phyloP scores from a whole-genome alignment of 2,329 filamentous ascomycete genomes.

The Nothomitra cinnamomea region DNA sequence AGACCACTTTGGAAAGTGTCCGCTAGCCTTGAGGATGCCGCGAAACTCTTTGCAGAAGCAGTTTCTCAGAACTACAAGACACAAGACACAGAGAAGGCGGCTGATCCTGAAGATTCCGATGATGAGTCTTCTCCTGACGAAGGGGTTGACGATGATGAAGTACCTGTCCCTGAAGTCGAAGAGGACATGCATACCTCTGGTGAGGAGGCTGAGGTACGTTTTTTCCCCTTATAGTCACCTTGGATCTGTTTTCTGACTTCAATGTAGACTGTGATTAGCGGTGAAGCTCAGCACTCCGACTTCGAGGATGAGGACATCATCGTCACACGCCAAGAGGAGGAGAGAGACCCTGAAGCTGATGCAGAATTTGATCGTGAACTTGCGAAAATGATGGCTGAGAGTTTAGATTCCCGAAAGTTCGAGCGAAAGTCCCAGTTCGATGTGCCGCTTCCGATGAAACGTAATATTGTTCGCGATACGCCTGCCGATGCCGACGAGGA shows the following conservation, averaged over 20 bases:
- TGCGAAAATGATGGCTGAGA: constrained; percentile 96
- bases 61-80: constrained; percentile 78
- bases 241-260: constrained; percentile 27
- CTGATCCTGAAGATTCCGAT: constrained; percentile 55
- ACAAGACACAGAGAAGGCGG: constrained; percentile 49
- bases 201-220: constrained; percentile 24
- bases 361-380: constrained; percentile 97
- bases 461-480: constrained; percentile 39
- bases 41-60: constrained; percentile 69
- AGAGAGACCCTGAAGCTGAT: constrained; percentile 82
- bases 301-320: constrained; percentile 80
- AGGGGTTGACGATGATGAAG: constrained; percentile 44
- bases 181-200: constrained; percentile 39
- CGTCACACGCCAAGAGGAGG: constrained; percentile 78
- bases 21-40: constrained; percentile 64
- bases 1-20: constrained; percentile 88
- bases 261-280: constrained; percentile 23
- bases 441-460: constrained; percentile 85
- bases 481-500: constrained; percentile 23
- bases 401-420: constrained; percentile 85
- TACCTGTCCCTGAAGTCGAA: constrained; percentile 30
- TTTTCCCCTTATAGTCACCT: constrained; percentile 8
- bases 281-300: constrained; percentile 34
- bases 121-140: constrained; percentile 62
- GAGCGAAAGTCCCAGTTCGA: constrained; percentile 91